These are phyloP conservation scores for Tetracladium marchalianum DNA, from an alignment of 495 filamentous ascomycete species.

Conservation along the genomic window DNA sequence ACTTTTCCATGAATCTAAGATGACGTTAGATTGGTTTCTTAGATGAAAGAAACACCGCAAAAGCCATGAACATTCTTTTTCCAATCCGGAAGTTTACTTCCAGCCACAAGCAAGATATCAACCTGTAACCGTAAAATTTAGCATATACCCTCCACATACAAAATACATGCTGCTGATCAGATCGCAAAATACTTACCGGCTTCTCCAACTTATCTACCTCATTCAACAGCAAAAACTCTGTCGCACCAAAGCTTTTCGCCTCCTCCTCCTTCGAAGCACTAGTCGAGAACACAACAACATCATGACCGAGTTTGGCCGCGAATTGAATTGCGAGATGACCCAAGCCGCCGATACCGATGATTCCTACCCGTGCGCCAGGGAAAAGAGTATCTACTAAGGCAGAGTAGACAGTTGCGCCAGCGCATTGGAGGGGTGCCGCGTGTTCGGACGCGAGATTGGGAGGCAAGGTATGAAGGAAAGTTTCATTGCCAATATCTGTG, in stretches of 20 bases:
- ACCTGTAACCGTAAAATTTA: background rate
- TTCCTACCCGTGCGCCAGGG: constrained; percentile 36
- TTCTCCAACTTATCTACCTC: constrained; percentile 8
- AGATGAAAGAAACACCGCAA: background rate
- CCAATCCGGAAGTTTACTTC: constrained; percentile 28
- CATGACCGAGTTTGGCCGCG: constrained; percentile 46
- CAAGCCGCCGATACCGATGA: constrained; percentile 49
- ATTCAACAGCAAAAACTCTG: constrained; percentile 27
- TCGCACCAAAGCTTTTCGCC: constrained; percentile 39
- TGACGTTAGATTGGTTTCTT: background rate
- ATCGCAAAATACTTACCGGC: background rate
- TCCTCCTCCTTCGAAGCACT: constrained; percentile 46
- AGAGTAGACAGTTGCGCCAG: constrained; percentile 41
- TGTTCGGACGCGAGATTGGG: constrained; percentile 38
- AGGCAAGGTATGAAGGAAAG: constrained; percentile 33
- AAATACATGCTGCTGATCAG: background rate
- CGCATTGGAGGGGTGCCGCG: constrained; percentile 51
- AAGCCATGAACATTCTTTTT: constrained; percentile 11
- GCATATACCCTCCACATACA: background rate
- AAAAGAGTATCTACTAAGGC: constrained; percentile 24
- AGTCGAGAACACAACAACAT: constrained; percentile 48
- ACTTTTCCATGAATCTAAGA: constrained; percentile 15
- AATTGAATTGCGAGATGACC: constrained; percentile 56
- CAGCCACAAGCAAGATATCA: constrained; percentile 26
- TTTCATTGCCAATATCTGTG: constrained; percentile 14